A percentile compares a stretch with the other conserved stretches of the same genome.
Evolutionary conservation across 148 eudicot genomes (phyloP).

Genomic region (Euryodendron excelsum): DNA sequence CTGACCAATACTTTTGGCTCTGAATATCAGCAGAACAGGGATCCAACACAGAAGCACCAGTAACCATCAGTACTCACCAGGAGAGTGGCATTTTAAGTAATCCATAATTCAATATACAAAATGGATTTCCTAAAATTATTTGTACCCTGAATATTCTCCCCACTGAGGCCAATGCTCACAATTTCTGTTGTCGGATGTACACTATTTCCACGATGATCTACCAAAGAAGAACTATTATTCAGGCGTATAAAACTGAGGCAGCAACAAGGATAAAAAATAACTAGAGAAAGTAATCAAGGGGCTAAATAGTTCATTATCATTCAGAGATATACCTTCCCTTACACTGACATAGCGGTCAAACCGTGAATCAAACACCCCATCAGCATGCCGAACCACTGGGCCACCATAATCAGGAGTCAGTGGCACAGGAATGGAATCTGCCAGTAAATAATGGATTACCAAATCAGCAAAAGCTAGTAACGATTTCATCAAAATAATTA

Average conservation of each 20-base stretch:
- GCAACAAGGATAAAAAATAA: neutral
- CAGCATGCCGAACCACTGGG: slow-evolving; percentile 38
- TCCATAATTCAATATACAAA: neutral
- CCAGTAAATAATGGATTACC: neutral
- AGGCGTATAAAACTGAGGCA: neutral
- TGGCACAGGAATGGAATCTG: slow-evolving; percentile 34
- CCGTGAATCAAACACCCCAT: slow-evolving; percentile 42
- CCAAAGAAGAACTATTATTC: neutral
- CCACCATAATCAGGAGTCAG: slow-evolving; percentile 36
- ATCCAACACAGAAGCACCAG: neutral
- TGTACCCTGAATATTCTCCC: slow-evolving; percentile 15
- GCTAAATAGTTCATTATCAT: neutral
- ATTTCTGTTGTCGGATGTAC: slow-evolving; percentile 20
- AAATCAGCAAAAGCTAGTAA: slow-evolving; percentile 2
- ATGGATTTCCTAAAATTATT: neutral
- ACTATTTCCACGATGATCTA: slow-evolving; percentile 16
- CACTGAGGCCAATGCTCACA: slow-evolving; percentile 13
- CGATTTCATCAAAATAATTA: neutral
- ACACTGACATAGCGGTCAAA: slow-evolving; percentile 37
- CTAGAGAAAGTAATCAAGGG: neutral
- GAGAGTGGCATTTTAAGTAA: neutral
- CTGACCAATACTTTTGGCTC: slow-evolving; percentile 16
- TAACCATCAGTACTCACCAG: neutral
- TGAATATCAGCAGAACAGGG: neutral
- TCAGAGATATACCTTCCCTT: slow-evolving; percentile 22